Evolutionary conservation across 805 yeast genomes (phyloP).

Genomic region (Suhomyces kilbournensis): DNA sequence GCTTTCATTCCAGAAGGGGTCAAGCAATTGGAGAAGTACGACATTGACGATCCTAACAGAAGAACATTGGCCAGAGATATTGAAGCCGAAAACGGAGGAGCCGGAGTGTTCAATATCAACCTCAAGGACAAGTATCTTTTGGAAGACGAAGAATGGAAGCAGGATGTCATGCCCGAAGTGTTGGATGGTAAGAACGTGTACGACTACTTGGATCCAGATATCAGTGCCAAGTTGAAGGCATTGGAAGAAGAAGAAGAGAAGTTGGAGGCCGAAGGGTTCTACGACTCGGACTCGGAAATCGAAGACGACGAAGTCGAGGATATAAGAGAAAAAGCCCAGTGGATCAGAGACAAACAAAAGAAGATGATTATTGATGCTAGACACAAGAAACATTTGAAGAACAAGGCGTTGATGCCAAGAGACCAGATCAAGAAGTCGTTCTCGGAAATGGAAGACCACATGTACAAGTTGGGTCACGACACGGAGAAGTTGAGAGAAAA

Average conservation of each 20-base stretch:
- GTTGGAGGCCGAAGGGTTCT: conserved; percentile 91
- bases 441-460: conserved; percentile 80
- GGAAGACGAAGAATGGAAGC: conserved; percentile 97
- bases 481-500: conserved; percentile 51
- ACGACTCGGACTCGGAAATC: conserved; percentile 75
- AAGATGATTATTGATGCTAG: conserved; percentile 87
- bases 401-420: conserved; percentile 85
- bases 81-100: conserved; percentile 96
- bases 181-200: conserved; percentile 95
- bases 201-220: conserved; percentile 96
- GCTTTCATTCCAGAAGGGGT: conserved; percentile 82
- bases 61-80: conserved; percentile 80
- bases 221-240: conserved; percentile 88
- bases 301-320: conserved; percentile 50
- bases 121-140: conserved; percentile 86
- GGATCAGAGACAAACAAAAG: conserved; percentile 96
- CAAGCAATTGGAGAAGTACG: conserved; percentile 60
- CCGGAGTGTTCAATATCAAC: conserved; percentile 95
- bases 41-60: conserved; percentile 76
- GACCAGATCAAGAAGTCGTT: conserved; percentile 77
- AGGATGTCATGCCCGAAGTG: conserved; percentile 95
- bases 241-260: conserved; percentile 96
- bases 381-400: conserved; percentile 80
- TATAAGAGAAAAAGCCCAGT: conserved; percentile 79
- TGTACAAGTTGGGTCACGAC: conserved; percentile 89